Base-by-base conservation (phyloP, 1,139 yeast species). In the Saccharomyces hybrid region DNA sequence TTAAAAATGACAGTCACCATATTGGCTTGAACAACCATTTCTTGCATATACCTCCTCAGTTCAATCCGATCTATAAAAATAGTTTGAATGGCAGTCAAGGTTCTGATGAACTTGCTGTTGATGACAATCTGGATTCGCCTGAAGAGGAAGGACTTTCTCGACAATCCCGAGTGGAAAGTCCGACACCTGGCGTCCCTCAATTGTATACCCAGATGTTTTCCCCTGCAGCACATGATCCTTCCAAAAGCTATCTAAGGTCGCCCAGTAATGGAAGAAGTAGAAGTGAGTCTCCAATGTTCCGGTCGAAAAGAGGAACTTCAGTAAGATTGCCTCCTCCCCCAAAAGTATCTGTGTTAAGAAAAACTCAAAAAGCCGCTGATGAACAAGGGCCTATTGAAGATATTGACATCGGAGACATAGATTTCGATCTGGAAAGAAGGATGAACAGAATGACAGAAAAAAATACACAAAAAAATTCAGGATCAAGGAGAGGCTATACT, bases 251-350 rank as follows among this genome's bases (percentile, higher is more conserved):
- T 27, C 27, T 26, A n/a, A 28, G 31, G 13, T 9, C 46, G 2
- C 23, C 48, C 32, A 41, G 28, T 27, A 4, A 38, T 27, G 25
- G 16, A 5, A 50, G 56, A 11, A 56, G 58, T 20, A 54, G 58
- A 34, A 56, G 57, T 38, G 56, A 49, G 26, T 54, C 58, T 5
- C 54, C 56, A 13, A 51, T 53, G 16, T 41, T 46, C 13, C 25
- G 49, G 8, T n/a, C 26, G 13, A 23, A 5, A 32, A 31, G 14
- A 25, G 16, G 34, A 44, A 30, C 42, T 23, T 8, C 49, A 13
- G 55, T 53, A 3, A 65, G 66, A 51, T 52, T 71, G 32, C 75
- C 76, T 1, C 73, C 74, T 4, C 69, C 75, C 1, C 74, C 75
- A 4, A 54, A 55, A 25, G 62, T 57, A 23, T 63, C 75, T 3